phyloP scores from a whole-genome alignment of 2,329 filamentous ascomycete genomes.

The Ascosphaera acerosa region DNA sequence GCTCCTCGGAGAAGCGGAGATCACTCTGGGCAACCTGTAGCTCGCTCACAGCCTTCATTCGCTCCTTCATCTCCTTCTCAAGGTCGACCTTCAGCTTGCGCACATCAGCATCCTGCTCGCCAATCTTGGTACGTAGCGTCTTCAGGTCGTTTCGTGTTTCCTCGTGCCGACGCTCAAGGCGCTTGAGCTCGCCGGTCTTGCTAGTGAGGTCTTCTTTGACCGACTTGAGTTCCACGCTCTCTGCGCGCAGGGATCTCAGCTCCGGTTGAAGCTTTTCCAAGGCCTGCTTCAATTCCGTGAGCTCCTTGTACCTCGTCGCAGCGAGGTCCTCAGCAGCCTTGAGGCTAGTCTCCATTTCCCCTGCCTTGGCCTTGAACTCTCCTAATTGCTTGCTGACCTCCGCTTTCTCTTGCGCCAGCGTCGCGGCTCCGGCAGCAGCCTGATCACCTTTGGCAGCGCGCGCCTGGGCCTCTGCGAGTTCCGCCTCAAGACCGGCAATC shows the following conservation, averaged over 20 bases:
- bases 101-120: constrained; percentile 55
- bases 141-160: constrained; percentile 53
- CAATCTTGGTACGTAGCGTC: constrained; percentile 39
- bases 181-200: constrained; percentile 37
- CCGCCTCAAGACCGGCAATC: constrained; percentile 43
- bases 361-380: constrained; percentile 42
- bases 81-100: constrained; percentile 56
- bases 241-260: constrained; percentile 49
- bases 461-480: constrained; percentile 31
- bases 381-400: constrained; percentile 40
- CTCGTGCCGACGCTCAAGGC: constrained; percentile 59
- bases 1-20: constrained; percentile 48
- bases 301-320: constrained; percentile 64
- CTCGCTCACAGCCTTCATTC: constrained; percentile 53
- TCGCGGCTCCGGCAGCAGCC: not conserved
- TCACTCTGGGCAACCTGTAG: constrained; percentile 50
- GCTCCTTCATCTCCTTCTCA: constrained; percentile 43
- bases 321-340: constrained; percentile 68
- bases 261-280: constrained; percentile 73
- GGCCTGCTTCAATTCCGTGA: constrained; percentile 54
- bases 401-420: constrained; percentile 7
- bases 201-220: constrained; percentile 48
- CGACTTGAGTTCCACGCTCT: constrained; percentile 47
- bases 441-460: constrained; percentile 18
- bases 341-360: constrained; percentile 54